Evolutionary conservation across 2,329 filamentous ascomycete genomes (phyloP), one percentile per base, ranked within the genome.

Genomic region (Didymella pomorum): DNA sequence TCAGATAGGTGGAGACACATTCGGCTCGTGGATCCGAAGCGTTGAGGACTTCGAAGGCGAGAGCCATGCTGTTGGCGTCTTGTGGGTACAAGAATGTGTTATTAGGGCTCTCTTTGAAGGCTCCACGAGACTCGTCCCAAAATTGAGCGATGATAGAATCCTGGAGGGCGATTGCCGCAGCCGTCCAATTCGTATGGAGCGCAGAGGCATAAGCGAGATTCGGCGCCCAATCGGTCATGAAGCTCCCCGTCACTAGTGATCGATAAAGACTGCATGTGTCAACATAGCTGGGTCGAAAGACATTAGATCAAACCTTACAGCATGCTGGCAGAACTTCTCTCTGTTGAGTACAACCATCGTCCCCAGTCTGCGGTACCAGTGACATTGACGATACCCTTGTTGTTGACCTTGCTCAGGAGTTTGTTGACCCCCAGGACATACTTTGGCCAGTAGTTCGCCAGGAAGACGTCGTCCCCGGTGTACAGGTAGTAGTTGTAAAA

Each of bases 401-500:
- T 6, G 3, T 60, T 46, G 28, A 66, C 54, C 21, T 82, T 82
- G 25, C 60, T 68, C 41, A 79, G 78, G 31, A 82, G 78, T 48
- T 74, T 81, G 3, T 76, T 52, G 77, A 87, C 81, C 0, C 81
- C 84, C 8, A 69, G 68, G 7, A 79, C 69, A 62, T 86, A 86
- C 3, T 76, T 77, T 0, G 73, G 62, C 84, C 84, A 87, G 25
- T 81, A 80, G 5, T 65, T 52, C 4, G 66, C 60, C 12, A 87
- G 66, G 55, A 84, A 87, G 0, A 68, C 71, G 4, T 79, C 72
- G 54, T 87, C 83, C 23, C 82, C 82, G 0, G 83, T 83, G 63
- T 81, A 87, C 2, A 86, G 75, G 43, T 85, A 78, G 63, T 87
- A 87, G 50, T 86, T 84, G 68, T 84, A 84, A 6, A 82, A 83